phyloP scores from a whole-genome alignment of 768 basidiomycete species.

The Suillus occidentalis region DNA sequence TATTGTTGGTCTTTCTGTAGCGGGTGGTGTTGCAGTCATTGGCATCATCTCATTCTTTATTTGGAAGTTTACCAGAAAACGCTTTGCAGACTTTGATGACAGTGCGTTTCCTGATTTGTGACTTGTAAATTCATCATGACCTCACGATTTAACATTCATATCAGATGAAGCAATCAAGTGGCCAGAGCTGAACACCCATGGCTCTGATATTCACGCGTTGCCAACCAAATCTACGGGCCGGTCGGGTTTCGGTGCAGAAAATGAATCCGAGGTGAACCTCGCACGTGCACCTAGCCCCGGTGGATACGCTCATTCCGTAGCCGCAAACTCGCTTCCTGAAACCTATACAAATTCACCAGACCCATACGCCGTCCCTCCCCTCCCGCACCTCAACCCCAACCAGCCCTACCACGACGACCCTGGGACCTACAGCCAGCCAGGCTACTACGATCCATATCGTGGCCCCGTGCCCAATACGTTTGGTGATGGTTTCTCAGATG shows the following conservation, averaged over 20 bases:
- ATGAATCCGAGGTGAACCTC: conserved; percentile 57
- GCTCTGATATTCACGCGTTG: conserved; percentile 56
- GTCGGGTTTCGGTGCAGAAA: conserved; percentile 62
- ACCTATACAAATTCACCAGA: conserved; percentile 44
- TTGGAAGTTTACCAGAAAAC: conserved; percentile 87
- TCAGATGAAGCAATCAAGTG: conserved; percentile 86
- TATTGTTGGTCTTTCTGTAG: conserved; percentile 78
- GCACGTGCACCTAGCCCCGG: conserved; percentile 48
- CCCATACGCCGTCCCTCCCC: conserved; percentile 81
- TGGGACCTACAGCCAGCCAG: conserved; percentile 34
- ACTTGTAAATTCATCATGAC: conserved; percentile 10
- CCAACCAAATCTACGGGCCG: conserved; percentile 71
- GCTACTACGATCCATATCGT: conserved; percentile 80
- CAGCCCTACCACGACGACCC: conserved; percentile 79
- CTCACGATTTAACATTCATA: conserved; percentile 1
- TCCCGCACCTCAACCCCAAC: conserved; percentile 79
- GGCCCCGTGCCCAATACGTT: conserved; percentile 73
- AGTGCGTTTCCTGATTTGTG: conserved; percentile 48
- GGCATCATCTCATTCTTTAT: conserved; percentile 73
- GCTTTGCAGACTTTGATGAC: conserved; percentile 73
- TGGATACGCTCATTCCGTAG: conserved; percentile 47
- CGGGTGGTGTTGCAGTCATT: conserved; percentile 74
- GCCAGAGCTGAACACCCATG: conserved; percentile 80
- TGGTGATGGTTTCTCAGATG: conserved; percentile 38
- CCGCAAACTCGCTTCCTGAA: conserved; percentile 45